Evolutionary conservation across 1,139 yeast species (phyloP), one percentile per base, ranked within the genome.

Genomic region (Scheffersomyces illinoinensis): DNA sequence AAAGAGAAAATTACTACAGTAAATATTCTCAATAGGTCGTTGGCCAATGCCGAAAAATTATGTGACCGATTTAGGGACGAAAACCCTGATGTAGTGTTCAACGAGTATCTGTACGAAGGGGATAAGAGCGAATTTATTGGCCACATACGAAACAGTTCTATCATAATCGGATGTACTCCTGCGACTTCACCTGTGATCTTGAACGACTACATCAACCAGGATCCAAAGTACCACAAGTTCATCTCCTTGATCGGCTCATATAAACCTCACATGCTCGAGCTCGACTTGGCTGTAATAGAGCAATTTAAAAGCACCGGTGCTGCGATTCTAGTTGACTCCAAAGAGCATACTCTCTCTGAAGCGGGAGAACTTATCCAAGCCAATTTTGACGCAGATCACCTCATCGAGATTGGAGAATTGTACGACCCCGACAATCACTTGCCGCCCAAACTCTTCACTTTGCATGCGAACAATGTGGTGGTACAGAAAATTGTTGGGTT

Each of bases 211-310:
- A 64, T 87, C 53, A 75, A 76, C 54, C 59, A 59, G 4, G 72
- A 73, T 50, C 68, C 73, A 3, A 53, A 62, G 20, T 62, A 61
- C 14, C 73, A 75, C 12, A 81, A 74, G 61, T 87, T 82, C 66
- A 79, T 88, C 54, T 83, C 88, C 3, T 74, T 88, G 51, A 87
- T 88, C 64, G 93, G 93, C 0, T 85, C 90, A 18, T 88, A 87
- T 68, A 86, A 87, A 67, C 90, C 91, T 3, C 82, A 84, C 61
- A 87, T 88, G 92, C 78, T 78, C 54, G 93, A 88, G 69, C 81
- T 87, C 57, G 90, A 87, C 59, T 75, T 79, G 33, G 75, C 69
- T 0, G 71, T 83, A 46, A 72, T 87, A 5, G 59, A 69, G 21
- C 76, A 78, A 8, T 67, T 74, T 59, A 62, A 68, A 49, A 61